Base-by-base conservation (phyloP, 345 rosid genomes). In the Citrus australasica region DNA sequence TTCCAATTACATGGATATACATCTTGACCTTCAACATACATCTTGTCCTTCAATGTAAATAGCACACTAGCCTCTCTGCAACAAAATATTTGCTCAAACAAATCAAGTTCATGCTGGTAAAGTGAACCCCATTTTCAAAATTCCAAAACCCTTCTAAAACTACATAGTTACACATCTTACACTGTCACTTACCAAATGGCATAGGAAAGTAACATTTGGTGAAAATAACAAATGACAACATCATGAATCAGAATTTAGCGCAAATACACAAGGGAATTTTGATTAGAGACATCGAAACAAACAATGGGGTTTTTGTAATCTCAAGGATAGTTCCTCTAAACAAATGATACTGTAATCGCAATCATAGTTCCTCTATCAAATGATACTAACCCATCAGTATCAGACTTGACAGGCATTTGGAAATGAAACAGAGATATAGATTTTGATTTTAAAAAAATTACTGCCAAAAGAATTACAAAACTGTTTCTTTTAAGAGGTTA, bases 391-490 rank as follows among this genome's bases (percentile, higher is more conserved):
- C 11, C 8, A 37, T 35, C 4, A 11, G 24, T 73, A 25, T 59
- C 67, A 73, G 17, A 28, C 24, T 27, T 38, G 68, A 61, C 38
- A 74, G 14, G 28, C 42, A 40, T 28, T 21, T 73, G 64, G 76
- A 30, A 21, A 46, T 35, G 69, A 62, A 74, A 17, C 24, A 53
- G n/a, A 53, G 19, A 33, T 4, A 51, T 11, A 17, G 16, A 51
- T 65, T 78, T 63, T 14, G 46, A 65, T 19, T 46, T 28, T 65
- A 30, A 59, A 37, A 79, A 37, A 59, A 62, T 78, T 74, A 73
- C 70, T 51, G 74, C 65, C 62, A 33, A 68, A 79, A 67, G 79
- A 84, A 75, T 77, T 62, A 79, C 85, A 73, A 78, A 79, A 79
- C 75, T 56, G 53, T 28, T 21, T 58, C 30, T 78, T 63, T 76